phyloP scores from a whole-genome alignment of 495 filamentous ascomycete species.

The Lophiostoma macrostomum region DNA sequence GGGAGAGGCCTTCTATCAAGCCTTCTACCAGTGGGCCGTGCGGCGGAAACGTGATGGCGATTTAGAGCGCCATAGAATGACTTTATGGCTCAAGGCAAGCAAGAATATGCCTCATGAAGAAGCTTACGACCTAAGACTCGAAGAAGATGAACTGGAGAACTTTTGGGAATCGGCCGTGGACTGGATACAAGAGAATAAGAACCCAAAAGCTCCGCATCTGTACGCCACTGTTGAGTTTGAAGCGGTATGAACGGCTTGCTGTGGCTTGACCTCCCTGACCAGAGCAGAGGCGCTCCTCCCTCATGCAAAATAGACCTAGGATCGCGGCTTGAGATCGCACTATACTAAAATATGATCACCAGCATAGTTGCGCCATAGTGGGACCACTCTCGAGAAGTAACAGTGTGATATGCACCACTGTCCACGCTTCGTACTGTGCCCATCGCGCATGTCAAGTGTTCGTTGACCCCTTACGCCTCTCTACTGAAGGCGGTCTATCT shows the following conservation, averaged over 20 bases:
- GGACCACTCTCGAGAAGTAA: too few species aligned
- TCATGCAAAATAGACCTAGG: too few species aligned
- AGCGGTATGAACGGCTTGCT: conserved; percentile 1
- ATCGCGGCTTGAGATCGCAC: too few species aligned
- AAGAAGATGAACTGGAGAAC: conserved; percentile 4
- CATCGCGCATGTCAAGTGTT: too few species aligned
- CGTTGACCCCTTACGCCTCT: too few species aligned
- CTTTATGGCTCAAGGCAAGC: conserved; percentile 1
- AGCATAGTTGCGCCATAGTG: too few species aligned
- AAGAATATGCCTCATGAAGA: conserved; percentile 3
- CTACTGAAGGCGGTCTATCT: too few species aligned
- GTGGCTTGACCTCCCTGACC: too few species aligned
- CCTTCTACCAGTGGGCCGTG: conserved; percentile 8
- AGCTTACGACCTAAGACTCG: background rate
- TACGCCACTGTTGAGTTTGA: conserved; percentile 2
- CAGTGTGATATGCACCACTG: too few species aligned
- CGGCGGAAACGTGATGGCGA: conserved; percentile 3
- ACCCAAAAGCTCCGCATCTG: conserved; percentile 5
- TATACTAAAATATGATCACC: too few species aligned
- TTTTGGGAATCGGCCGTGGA: conserved; percentile 3
- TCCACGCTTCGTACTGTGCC: too few species aligned
- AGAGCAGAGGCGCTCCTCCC: too few species aligned
- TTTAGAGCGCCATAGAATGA: conserved; percentile 7
- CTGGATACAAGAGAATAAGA: conserved; percentile 9
- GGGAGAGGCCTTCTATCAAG: conserved; percentile 9